These are phyloP conservation scores for Fusarium phyllophilum DNA, from an alignment of 2,329 filamentous ascomycete genomes.

Conservation along the genomic window DNA sequence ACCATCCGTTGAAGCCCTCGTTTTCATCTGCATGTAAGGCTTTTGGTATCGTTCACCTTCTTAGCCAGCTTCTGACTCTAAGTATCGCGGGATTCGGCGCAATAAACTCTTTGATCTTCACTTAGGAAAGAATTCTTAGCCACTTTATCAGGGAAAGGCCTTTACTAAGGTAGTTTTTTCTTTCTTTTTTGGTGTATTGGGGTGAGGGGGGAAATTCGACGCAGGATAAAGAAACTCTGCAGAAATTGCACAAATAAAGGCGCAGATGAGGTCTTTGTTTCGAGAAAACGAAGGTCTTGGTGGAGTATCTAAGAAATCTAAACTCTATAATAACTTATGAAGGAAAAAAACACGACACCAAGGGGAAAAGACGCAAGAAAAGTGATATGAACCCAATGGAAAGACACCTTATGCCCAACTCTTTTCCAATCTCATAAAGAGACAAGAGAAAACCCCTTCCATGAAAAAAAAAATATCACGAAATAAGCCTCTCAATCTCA, in stretches of 20 bases:
- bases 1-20: no score
- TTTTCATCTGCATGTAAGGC: no score
- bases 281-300: background rate
- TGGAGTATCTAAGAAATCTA: background rate
- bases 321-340: background rate
- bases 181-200: constrained; percentile 23
- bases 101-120: no score
- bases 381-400: background rate
- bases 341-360: background rate
- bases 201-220: constrained; percentile 49
- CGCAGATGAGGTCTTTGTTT: background rate
- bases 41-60: no score
- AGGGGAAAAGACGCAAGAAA: background rate
- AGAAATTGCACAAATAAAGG: no score
- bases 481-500: background rate
- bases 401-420: background rate
- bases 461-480: background rate
- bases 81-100: no score
- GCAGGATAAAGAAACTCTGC: background rate
- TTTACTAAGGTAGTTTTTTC: constrained; percentile 57
- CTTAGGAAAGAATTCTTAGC: no score
- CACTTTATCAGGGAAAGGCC: constrained; percentile 54
- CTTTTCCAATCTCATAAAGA: background rate
- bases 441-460: background rate
- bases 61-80: no score